Percentiles rank a stretch among this genome's conserved stretches.
These are phyloP conservation scores for Monilinia fructigena DNA, from an alignment of 2,329 filamentous ascomycete genomes.

Conservation along the genomic window DNA sequence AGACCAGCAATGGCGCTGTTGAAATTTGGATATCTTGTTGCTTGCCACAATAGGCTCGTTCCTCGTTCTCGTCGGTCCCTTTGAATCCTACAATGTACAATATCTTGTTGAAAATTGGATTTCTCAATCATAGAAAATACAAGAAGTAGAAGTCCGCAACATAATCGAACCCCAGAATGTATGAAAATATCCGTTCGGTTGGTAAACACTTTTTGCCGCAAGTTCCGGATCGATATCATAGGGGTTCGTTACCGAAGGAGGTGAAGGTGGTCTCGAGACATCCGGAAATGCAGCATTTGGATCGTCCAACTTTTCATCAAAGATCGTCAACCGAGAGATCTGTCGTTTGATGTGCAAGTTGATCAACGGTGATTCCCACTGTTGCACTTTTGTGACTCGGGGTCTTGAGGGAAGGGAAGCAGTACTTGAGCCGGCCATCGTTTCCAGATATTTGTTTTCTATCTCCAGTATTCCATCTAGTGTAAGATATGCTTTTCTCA, in stretches of 20 bases:
- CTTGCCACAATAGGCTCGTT: slow-evolving; percentile 84
- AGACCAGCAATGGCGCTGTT: slow-evolving; percentile 89
- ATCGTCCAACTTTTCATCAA: slow-evolving; percentile 5
- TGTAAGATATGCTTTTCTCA: slow-evolving; percentile 83
- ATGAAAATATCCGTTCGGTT: slow-evolving; percentile 84
- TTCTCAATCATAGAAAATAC: slow-evolving; percentile 85
- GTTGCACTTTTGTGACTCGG: background rate
- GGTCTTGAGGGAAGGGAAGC: slow-evolving; percentile 25
- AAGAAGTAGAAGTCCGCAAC: slow-evolving; percentile 81
- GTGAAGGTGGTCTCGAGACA: slow-evolving; percentile 11
- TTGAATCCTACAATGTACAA: slow-evolving; percentile 87
- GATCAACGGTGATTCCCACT: slow-evolving; percentile 5
- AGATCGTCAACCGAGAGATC: slow-evolving; percentile 10
- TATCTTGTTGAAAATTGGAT: slow-evolving; percentile 83
- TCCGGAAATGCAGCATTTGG: slow-evolving; percentile 3
- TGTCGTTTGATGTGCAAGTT: slow-evolving; percentile 6
- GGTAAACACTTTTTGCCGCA: slow-evolving; percentile 62
- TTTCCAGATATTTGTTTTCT: slow-evolving; percentile 59
- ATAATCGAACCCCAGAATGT: slow-evolving; percentile 84
- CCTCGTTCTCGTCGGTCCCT: slow-evolving; percentile 84
- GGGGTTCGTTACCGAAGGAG: slow-evolving; percentile 27
- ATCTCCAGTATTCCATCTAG: slow-evolving; percentile 76
- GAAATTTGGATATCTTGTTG: slow-evolving; percentile 79
- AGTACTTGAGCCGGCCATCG: slow-evolving; percentile 29
- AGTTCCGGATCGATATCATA: slow-evolving; percentile 40